These are phyloP conservation scores for Patellaria atrata DNA, from an alignment of 495 filamentous ascomycete genomes.

Conservation along the genomic window DNA sequence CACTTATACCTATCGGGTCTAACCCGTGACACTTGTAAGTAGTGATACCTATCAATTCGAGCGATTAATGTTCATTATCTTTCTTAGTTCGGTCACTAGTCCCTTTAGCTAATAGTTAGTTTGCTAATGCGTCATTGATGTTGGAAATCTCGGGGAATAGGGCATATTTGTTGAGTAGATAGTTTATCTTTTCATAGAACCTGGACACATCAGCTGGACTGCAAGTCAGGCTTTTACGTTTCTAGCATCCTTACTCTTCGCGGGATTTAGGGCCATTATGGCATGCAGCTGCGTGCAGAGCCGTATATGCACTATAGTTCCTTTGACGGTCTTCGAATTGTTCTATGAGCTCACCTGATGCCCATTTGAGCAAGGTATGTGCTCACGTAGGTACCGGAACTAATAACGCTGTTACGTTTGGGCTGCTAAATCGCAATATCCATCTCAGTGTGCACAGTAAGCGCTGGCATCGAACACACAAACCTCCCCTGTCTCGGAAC, in stretches of 20 bases:
- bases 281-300: conserved; percentile 1
- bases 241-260: conserved; percentile 4
- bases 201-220: too few relatives aligned
- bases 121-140: too few relatives aligned
- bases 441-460: conserved; percentile 32
- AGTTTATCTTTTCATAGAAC: too few relatives aligned
- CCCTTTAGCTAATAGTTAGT: too few relatives aligned
- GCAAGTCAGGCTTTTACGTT: too few relatives aligned
- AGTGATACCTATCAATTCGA: too few relatives aligned
- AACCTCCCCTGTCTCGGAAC: conserved; percentile 7
- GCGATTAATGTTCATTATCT: too few relatives aligned
- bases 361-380: conserved; percentile 2
- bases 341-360: conserved; percentile 1
- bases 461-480: conserved; percentile 34
- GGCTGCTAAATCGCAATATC: conserved; percentile 1
- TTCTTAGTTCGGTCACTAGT: too few relatives aligned
- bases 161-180: too few relatives aligned
- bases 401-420: not conserved
- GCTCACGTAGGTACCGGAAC: conserved; percentile 1
- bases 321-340: conserved; percentile 1
- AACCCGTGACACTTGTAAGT: too few relatives aligned
- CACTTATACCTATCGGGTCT: too few relatives aligned
- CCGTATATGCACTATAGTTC: conserved; percentile 1
- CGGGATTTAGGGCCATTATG: not conserved
- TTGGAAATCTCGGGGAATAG: too few relatives aligned